Conservation (phyloP, 192 early-diverging fungal genomes). For the Mortierella claussenii region DNA sequence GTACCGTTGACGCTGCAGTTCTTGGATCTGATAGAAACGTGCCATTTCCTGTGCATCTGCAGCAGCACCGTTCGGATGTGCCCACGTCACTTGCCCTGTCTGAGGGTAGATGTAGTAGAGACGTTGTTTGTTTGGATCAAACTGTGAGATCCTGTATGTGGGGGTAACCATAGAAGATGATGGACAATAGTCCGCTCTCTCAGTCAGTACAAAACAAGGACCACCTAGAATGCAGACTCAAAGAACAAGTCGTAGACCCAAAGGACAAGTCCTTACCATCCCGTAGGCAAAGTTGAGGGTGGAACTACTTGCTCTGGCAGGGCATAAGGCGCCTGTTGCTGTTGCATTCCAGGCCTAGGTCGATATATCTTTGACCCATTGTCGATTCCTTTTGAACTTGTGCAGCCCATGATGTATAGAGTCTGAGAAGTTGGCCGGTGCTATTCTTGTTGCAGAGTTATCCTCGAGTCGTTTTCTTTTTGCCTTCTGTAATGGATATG, state of each 20-base stretch:
- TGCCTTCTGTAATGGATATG: too few species aligned
- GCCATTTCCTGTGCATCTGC: slow-evolving; percentile 40
- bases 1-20: slow-evolving; percentile 26
- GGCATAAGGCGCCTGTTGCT: slow-evolving; percentile 14
- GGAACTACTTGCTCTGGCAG: slow-evolving; percentile 22
- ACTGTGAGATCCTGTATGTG: slow-evolving; percentile 41
- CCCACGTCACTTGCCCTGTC: slow-evolving; percentile 36
- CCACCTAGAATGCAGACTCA: background rate
- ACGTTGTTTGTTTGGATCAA: slow-evolving; percentile 35
- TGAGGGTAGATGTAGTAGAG: slow-evolving; percentile 50
- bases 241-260: background rate
- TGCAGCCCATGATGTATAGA: slow-evolving; percentile 40
- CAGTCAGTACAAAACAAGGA: background rate
- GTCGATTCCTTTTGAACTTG: slow-evolving; percentile 20
- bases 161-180: background rate
- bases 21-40: slow-evolving; percentile 41
- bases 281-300: slow-evolving; percentile 38
- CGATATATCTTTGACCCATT: background rate
- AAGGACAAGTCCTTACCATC: slow-evolving; percentile 26
- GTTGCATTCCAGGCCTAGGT: slow-evolving; percentile 2
- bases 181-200: background rate
- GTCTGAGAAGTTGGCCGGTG: too few species aligned
- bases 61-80: slow-evolving; percentile 24
- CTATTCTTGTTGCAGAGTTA: too few species aligned
- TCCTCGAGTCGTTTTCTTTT: too few species aligned